Conservation (phyloP, 164 flowering plant genomes). For the Tetracentron sinense region DNA sequence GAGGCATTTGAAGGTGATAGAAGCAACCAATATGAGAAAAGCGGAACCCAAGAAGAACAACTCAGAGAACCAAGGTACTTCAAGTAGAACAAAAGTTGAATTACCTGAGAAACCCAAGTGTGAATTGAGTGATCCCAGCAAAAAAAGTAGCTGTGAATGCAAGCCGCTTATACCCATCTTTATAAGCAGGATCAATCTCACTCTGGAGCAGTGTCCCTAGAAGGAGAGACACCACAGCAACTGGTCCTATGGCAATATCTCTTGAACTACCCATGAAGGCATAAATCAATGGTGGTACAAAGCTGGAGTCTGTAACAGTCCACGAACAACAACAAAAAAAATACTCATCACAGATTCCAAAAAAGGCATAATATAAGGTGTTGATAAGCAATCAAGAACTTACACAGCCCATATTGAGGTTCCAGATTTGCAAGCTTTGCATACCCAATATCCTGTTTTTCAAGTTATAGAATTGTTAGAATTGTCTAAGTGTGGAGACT, state of each 20-base stretch:
- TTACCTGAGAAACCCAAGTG: conserved; percentile 87
- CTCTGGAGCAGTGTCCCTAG: conserved; percentile 67
- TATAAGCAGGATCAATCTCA: conserved; percentile 52
- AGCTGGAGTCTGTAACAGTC: conserved; percentile 66
- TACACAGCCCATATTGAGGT: conserved; percentile 71
- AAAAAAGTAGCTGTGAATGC: conserved; percentile 97
- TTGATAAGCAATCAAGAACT: conserved; percentile 19
- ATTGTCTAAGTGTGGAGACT: background rate
- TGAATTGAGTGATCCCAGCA: conserved; percentile 80
- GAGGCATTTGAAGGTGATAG: background rate
- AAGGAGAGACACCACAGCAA: conserved; percentile 88
- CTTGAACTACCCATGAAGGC: conserved; percentile 99
- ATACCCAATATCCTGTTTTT: conserved; percentile 65
- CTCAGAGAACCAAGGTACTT: background rate
- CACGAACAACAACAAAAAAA: conserved; percentile 6
- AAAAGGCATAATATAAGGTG: background rate
- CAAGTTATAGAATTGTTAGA: background rate
- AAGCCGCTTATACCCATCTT: conserved; percentile 59
- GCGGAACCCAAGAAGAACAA: background rate
- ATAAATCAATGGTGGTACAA: conserved; percentile 92
- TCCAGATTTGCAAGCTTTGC: conserved; percentile 62
- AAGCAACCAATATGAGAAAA: background rate
- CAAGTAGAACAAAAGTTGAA: background rate
- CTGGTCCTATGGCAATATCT: conserved; percentile 96
- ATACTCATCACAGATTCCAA: background rate